phyloP scores from a whole-genome alignment of 2,329 filamentous ascomycete genomes.

The Paracamarosporium sp. region DNA sequence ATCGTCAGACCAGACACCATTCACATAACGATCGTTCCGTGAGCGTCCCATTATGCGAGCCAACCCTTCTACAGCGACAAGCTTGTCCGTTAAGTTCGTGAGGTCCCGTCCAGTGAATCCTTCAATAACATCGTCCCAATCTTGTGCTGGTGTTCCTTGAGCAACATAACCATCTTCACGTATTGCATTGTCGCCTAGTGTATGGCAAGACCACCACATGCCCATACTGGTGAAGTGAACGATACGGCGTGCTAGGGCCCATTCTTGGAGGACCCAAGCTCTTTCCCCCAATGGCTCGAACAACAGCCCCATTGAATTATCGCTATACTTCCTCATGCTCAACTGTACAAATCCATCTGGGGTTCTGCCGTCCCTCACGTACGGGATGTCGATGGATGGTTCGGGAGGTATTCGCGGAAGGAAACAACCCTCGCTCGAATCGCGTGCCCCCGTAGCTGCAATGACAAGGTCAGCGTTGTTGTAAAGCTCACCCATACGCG shows the following conservation, averaged over 20 bases:
- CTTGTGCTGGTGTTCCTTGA: not conserved
- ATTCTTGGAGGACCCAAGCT: slow-evolving; percentile 24
- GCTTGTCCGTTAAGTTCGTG: not conserved
- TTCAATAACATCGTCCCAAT: not conserved
- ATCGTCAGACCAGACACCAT: not conserved
- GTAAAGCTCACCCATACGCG: slow-evolving; percentile 18
- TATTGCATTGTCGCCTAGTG: not conserved
- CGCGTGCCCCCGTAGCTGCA: slow-evolving; percentile 11
- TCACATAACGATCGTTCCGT: not conserved
- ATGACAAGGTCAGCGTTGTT: slow-evolving; percentile 14
- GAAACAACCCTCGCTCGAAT: slow-evolving; percentile 6
- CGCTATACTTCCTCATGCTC: not conserved
- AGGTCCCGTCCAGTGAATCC: not conserved
- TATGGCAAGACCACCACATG: not conserved
- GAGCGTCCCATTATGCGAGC: not conserved
- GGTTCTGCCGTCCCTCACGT: not conserved
- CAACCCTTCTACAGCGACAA: not conserved
- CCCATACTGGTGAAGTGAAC: not conserved
- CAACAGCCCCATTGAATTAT: slow-evolving; percentile 7
- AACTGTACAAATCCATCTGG: not conserved
- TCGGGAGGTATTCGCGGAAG: not conserved
- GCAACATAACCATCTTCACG: not conserved
- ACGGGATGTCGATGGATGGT: not conserved
- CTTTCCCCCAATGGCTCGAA: slow-evolving; percentile 10
- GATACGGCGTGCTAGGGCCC: not conserved